These are phyloP conservation scores for Triticum dicoccoides DNA, from an alignment of 176 grass and related monocot species.

Conservation along the genomic window DNA sequence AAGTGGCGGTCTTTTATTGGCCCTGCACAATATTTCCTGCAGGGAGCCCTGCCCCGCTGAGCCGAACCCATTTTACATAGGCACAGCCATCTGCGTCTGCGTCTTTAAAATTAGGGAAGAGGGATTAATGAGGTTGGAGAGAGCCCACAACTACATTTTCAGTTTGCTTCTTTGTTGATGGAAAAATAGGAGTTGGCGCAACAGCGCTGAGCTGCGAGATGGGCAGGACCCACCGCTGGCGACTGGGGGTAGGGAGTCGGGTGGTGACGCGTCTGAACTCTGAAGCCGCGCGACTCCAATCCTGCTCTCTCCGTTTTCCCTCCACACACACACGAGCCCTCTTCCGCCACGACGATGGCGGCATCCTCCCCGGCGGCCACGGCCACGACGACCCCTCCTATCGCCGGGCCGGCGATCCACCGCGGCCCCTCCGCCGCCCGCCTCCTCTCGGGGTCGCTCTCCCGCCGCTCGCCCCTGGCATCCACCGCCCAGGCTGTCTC, in stretches of 20 bases:
- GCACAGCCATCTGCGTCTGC: too few relatives aligned
- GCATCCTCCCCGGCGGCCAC: not conserved
- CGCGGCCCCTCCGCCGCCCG: not conserved
- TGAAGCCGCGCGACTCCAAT: slow-evolving; percentile 10
- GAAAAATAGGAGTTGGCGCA: too few relatives aligned
- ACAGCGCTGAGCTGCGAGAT: too few relatives aligned
- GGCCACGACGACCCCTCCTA: not conserved
- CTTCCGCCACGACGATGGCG: not conserved
- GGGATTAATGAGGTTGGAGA: too few relatives aligned
- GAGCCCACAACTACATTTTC: too few relatives aligned
- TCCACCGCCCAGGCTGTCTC: not conserved
- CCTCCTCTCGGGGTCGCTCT: not conserved
- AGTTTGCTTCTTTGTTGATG: too few relatives aligned
- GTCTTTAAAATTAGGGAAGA: too few relatives aligned
- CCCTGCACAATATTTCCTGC: too few relatives aligned
- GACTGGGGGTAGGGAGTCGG: too few relatives aligned
- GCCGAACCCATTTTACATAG: too few relatives aligned
- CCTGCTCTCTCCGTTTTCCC: slow-evolving; percentile 1
- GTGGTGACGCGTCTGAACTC: not conserved
- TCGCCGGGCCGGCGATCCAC: not conserved
- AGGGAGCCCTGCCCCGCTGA: too few relatives aligned
- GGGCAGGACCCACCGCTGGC: not conserved
- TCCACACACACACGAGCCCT: slow-evolving; percentile 32
- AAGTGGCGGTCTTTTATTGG: too few relatives aligned
- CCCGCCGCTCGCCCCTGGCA: not conserved